Evolutionary conservation across 768 basidiomycete species (phyloP).

Genomic region (Serendipita sp.): DNA sequence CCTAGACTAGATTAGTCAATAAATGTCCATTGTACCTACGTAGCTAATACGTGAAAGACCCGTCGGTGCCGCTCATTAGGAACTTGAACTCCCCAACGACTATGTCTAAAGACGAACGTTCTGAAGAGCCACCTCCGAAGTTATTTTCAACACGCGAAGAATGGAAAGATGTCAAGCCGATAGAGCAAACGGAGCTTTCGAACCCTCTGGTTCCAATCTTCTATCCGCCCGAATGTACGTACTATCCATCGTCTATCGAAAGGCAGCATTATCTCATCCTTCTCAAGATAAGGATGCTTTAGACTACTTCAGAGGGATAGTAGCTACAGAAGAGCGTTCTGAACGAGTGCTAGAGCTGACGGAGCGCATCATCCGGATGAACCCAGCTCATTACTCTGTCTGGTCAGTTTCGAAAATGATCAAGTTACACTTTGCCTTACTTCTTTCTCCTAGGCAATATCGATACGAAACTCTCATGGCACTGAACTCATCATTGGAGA

Average conservation of each 20-base stretch:
- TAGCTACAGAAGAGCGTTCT: conserved; percentile 62
- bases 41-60: too few relatives aligned
- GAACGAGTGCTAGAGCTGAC: conserved; percentile 73
- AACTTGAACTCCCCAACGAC: too few relatives aligned
- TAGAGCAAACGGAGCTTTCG: conserved; percentile 56
- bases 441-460: conserved; percentile 56
- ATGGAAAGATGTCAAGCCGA: conserved; percentile 67
- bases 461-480: conserved; percentile 74
- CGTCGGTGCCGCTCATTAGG: too few relatives aligned
- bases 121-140: not conserved
- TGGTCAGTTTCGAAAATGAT: conserved; percentile 40
- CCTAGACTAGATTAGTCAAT: too few relatives aligned
- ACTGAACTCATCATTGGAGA: conserved; percentile 40
- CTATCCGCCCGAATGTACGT: conserved; percentile 76
- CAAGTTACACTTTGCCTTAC: not conserved
- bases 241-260: not conserved
- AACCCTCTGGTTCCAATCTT: conserved; percentile 83
- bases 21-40: too few relatives aligned
- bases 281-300: conserved; percentile 77
- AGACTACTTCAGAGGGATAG: conserved; percentile 77
- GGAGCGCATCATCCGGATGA: conserved; percentile 72
- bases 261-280: not conserved
- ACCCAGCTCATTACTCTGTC: conserved; percentile 93
- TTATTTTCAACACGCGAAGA: conserved; percentile 48
- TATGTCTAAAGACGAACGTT: too few relatives aligned